phyloP scores from a whole-genome alignment of 192 early-diverging fungal genomes.

The Coemansia aciculifera region DNA sequence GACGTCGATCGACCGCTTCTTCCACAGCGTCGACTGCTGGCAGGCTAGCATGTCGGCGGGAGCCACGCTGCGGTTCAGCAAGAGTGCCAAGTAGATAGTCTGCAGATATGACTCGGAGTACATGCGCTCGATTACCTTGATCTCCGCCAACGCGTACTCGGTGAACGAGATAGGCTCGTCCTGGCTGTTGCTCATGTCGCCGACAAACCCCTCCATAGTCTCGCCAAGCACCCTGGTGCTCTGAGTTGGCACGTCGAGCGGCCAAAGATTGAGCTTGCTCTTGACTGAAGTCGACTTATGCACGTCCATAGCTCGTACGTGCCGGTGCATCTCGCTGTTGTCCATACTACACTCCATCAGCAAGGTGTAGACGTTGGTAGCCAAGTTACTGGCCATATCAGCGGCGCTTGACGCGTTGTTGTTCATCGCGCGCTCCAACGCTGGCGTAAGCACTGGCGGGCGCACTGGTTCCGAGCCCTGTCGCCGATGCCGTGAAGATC shows the following conservation, averaged over 20 bases:
- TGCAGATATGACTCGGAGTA: constrained; percentile 51
- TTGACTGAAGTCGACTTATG: constrained; percentile 3
- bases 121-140: constrained; percentile 48
- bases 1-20: constrained; percentile 42
- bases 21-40: constrained; percentile 45
- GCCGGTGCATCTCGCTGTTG: constrained; percentile 44
- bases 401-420: neutral
- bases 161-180: constrained; percentile 44
- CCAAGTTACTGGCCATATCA: constrained; percentile 1
- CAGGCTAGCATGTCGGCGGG: constrained; percentile 37
- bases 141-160: constrained; percentile 44
- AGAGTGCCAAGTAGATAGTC: constrained; percentile 52
- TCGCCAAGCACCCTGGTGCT: constrained; percentile 40
- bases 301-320: constrained; percentile 29
- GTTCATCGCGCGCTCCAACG: constrained; percentile 37
- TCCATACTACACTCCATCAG: constrained; percentile 57
- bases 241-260: constrained; percentile 18
- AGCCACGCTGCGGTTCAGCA: constrained; percentile 42
- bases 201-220: constrained; percentile 43
- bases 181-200: constrained; percentile 21
- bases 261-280: constrained; percentile 40
- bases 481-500: constrained; percentile 10
- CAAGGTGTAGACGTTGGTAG: constrained; percentile 43
- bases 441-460: constrained; percentile 39
- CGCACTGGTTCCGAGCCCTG: constrained; percentile 30